phyloP scores from a whole-genome alignment of 176 grass and related monocot genomes.

The Phoenix dactylifera region DNA sequence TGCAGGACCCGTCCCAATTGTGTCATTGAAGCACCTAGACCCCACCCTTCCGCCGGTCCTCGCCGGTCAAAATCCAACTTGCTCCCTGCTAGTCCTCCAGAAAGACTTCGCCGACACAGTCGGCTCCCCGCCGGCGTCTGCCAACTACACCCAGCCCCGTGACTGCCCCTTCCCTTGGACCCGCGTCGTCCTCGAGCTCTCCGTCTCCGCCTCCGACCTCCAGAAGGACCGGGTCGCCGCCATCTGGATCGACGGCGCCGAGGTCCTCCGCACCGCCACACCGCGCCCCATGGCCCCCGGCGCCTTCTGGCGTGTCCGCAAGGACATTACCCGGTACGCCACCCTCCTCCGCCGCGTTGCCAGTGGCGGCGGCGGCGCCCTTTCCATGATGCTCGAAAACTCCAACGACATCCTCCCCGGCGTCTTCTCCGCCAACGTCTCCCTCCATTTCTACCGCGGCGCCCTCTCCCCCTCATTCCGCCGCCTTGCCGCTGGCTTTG shows the following conservation, averaged over 20 bases:
- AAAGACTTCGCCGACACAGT: conserved; percentile 4
- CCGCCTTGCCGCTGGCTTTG: not conserved
- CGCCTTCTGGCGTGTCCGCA: conserved; percentile 7
- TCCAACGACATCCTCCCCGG: no score
- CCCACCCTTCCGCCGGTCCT: conserved; percentile 10
- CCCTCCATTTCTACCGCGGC: conserved; percentile 7
- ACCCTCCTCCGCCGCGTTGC: not conserved
- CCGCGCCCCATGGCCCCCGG: conserved; percentile 8
- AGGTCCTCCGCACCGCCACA: conserved; percentile 14
- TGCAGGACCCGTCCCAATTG: not conserved
- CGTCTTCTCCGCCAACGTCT: not conserved
- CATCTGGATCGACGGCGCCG: conserved; percentile 6
- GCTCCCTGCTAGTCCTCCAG: conserved; percentile 1
- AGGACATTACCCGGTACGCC: conserved; percentile 5
- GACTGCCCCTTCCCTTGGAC: conserved; percentile 10
- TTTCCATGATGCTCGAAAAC: no score
- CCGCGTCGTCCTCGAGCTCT: conserved; percentile 9
- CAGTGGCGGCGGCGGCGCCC: no score
- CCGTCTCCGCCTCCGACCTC: conserved; percentile 1
- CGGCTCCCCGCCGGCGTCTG: not conserved
- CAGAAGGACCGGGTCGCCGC: conserved; percentile 6
- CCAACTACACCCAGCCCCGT: conserved; percentile 3
- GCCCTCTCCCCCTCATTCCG: not conserved
- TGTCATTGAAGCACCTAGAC: not conserved
- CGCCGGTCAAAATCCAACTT: not conserved